Evolutionary conservation across 2,329 filamentous ascomycete genomes (phyloP).

Genomic region (Coniochaeta hoffmannii): DNA sequence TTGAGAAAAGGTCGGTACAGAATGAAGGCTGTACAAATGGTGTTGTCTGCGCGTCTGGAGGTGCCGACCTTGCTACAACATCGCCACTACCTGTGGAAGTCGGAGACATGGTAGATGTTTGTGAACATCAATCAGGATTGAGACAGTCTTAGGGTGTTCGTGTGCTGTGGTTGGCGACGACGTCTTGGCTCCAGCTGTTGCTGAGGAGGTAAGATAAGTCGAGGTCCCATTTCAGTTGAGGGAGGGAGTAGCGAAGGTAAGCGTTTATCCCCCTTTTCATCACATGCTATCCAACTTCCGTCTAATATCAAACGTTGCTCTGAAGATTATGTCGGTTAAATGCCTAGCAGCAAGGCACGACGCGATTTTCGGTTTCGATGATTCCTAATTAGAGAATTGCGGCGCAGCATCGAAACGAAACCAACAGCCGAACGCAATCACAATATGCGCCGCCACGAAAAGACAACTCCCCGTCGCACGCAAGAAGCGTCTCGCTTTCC

Average conservation of each 20-base stretch:
- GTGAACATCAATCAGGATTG: background rate
- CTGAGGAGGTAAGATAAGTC: background rate
- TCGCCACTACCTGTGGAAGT: background rate
- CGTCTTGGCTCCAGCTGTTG: background rate
- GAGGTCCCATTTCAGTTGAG: background rate
- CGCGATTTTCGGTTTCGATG: background rate
- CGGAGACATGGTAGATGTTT: background rate
- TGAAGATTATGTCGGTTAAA: background rate
- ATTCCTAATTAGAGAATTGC: background rate
- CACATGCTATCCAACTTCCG: background rate
- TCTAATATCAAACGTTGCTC: background rate
- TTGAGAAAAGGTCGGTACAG: constrained; percentile 2
- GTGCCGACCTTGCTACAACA: background rate
- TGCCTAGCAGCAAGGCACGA: background rate
- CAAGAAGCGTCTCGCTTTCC: too few relatives aligned
- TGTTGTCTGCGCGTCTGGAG: background rate
- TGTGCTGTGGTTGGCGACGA: background rate
- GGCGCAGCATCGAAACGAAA: background rate
- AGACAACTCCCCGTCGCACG: background rate
- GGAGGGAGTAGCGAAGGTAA: background rate
- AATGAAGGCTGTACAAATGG: constrained; percentile 2
- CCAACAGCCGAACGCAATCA: background rate
- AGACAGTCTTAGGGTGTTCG: background rate
- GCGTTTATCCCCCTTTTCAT: background rate
- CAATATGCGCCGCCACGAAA: background rate